Base-by-base conservation (phyloP, 73 alveolate genomes). In the Uronychia binucleata region DNA sequence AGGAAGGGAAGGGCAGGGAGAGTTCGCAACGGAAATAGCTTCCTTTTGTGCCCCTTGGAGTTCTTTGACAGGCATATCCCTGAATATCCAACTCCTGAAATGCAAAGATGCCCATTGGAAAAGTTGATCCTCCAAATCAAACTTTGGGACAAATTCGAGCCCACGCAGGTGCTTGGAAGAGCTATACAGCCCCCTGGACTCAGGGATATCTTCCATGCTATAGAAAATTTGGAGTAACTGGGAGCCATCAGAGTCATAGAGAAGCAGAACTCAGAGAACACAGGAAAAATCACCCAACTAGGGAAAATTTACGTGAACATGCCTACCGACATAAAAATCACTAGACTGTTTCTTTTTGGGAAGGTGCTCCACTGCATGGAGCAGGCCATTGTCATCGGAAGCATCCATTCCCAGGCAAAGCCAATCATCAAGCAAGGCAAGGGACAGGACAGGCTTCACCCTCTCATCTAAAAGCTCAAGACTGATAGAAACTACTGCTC, bases 1-100 rank as follows among this genome's bases (percentile, higher is more conserved):
- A 93, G 99, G 83, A 88, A 89, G 46, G 98, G 98, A 34, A 93
- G 99, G 90, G 98, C 98, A 33, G 99, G 99, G 14, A 91, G 99
- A 88, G 98, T 94, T 0, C 84, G 87, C 31, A 94, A 92, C 30
- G 99, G 99, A 25, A 79, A 89, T 79, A 93, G 93, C 76, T 97
- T 97, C 58, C 93, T 99, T 76, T 82, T 98, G 75, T 90, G 95
- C 35, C 95, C 99, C 1, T 84, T 89, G 78, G 82, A 82, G n/a
- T 96, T 97, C 82, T 98, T 77, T 87, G 58, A 79, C 27, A 32
- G 79, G 60, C 84, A 92, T 46, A 93, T 98, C 77, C 92, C 88
- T 26, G 95, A 96, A 75, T 97, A 94, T 85, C 96, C 98, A 26
- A 93, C 84, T 5, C 98, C 99, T 30, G 99, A 98, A 88, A 97